phyloP scores from a whole-genome alignment of 139 green algal genomes.

The Tetraselmis chui region DNA sequence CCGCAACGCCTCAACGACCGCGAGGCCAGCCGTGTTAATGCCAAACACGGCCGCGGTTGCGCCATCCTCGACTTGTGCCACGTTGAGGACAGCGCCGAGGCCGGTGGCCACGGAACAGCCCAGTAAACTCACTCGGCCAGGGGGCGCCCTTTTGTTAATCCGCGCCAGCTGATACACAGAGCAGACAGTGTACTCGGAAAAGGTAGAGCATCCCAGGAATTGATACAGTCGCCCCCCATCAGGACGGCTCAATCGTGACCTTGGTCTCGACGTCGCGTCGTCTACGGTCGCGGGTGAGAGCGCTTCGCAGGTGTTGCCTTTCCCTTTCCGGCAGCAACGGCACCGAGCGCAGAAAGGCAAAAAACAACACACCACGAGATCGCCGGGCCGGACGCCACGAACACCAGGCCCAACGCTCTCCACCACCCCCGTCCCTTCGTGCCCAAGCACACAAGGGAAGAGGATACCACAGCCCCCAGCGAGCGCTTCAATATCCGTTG shows the following conservation, averaged over 20 bases:
- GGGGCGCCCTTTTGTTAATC: conserved; percentile 14
- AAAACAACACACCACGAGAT: conserved; percentile 40
- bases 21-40: conserved; percentile 16
- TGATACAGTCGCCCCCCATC: too few relatives aligned
- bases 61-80: conserved; percentile 40
- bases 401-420: conserved; percentile 45
- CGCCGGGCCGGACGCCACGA: conserved; percentile 34
- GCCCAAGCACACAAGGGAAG: conserved; percentile 47
- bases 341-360: conserved; percentile 30
- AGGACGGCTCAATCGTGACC: too few relatives aligned
- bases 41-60: conserved; percentile 29
- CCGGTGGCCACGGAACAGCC: conserved; percentile 29
- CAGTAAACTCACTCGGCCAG: conserved; percentile 36
- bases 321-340: conserved; percentile 43
- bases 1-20: conserved; percentile 40
- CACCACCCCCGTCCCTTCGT: conserved; percentile 43
- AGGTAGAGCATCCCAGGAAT: conserved; percentile 57
- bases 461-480: conserved; percentile 39
- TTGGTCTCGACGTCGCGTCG: conserved; percentile 19
- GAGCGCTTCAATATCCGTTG: conserved; percentile 51
- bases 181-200: conserved; percentile 51
- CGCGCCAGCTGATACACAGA: conserved; percentile 5
- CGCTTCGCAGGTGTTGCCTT: conserved; percentile 47
- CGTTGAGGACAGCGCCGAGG: conserved; percentile 48
- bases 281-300: conserved; percentile 5